Evolutionary conservation across 441 rosid genomes (phyloP).

Genomic region (Croton setiger): DNA sequence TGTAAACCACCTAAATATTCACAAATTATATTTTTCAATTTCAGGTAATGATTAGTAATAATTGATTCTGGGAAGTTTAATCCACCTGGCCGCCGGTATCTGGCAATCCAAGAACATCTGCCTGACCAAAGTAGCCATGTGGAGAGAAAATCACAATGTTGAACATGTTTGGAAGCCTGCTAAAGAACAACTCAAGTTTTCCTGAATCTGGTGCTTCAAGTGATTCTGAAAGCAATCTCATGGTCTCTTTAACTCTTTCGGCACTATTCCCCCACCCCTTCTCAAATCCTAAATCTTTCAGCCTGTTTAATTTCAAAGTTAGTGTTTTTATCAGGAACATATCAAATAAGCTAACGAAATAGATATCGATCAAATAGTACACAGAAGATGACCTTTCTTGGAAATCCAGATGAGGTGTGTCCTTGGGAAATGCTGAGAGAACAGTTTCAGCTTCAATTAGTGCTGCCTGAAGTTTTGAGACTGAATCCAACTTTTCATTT

Average conservation of each 20-base stretch:
- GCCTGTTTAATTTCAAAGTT: constrained; percentile 31
- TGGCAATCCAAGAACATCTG: constrained; percentile 87
- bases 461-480: constrained; percentile 57
- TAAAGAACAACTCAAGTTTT: constrained; percentile 56
- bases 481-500: constrained; percentile 52
- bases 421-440: constrained; percentile 47
- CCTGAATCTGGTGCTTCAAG: constrained; percentile 69
- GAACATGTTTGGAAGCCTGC: constrained; percentile 75
- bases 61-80: background rate
- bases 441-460: constrained; percentile 44
- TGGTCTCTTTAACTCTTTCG: constrained; percentile 60
- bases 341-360: too few relatives aligned
- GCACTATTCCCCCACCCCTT: constrained; percentile 90
- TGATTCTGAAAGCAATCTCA: constrained; percentile 62
- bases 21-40: background rate
- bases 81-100: constrained; percentile 94
- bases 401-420: constrained; percentile 53
- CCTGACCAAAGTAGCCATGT: constrained; percentile 91
- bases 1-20: constrained; percentile 70
- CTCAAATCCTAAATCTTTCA: constrained; percentile 74
- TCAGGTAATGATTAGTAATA: background rate
- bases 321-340: too few relatives aligned
- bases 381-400: constrained; percentile 46
- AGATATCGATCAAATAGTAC: background rate
- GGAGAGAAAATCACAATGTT: constrained; percentile 84